These are phyloP conservation scores for Mycena amicta DNA, from an alignment of 768 basidiomycete species.

Conservation along the genomic window DNA sequence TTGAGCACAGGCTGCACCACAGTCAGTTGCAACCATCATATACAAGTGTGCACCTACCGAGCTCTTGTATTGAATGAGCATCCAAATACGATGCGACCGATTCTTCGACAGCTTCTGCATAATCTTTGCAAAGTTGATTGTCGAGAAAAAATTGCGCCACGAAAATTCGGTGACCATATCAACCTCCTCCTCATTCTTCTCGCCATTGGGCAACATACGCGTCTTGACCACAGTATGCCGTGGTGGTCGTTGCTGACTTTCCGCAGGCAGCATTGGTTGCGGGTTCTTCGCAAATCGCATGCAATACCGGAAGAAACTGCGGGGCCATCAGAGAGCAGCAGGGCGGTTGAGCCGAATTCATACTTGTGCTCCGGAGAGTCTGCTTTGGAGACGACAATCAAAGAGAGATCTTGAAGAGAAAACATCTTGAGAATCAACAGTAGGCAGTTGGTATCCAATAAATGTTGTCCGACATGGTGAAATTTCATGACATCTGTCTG, in stretches of 20 bases:
- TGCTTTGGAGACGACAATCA: slow-evolving; percentile 82
- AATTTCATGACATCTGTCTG: slow-evolving; percentile 93
- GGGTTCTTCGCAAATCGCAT: slow-evolving; percentile 74
- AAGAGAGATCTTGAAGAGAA: slow-evolving; percentile 89
- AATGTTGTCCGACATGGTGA: slow-evolving; percentile 92
- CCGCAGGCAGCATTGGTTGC: slow-evolving; percentile 60
- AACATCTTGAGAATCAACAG: slow-evolving; percentile 97
- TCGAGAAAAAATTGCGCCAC: slow-evolving; percentile 96
- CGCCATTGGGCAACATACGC: slow-evolving; percentile 68
- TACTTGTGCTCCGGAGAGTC: slow-evolving; percentile 88
- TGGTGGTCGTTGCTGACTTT: slow-evolving; percentile 62
- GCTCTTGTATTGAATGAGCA: slow-evolving; percentile 97
- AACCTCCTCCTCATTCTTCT: slow-evolving; percentile 81
- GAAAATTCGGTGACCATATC: slow-evolving; percentile 94
- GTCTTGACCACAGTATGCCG: slow-evolving; percentile 61
- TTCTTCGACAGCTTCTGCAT: slow-evolving; percentile 98
- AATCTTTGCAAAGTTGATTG: slow-evolving; percentile 96
- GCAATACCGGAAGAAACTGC: slow-evolving; percentile 96
- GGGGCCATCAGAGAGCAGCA: not conserved
- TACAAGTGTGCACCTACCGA: slow-evolving; percentile 61
- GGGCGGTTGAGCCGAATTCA: not conserved
- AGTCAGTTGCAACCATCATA: not conserved
- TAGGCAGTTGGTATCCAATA: slow-evolving; percentile 94
- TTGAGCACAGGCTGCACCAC: slow-evolving; percentile 86
- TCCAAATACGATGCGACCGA: slow-evolving; percentile 90